Base-by-base conservation (phyloP, 768 basidiomycete species). In the Fomitopsis serialis region DNA sequence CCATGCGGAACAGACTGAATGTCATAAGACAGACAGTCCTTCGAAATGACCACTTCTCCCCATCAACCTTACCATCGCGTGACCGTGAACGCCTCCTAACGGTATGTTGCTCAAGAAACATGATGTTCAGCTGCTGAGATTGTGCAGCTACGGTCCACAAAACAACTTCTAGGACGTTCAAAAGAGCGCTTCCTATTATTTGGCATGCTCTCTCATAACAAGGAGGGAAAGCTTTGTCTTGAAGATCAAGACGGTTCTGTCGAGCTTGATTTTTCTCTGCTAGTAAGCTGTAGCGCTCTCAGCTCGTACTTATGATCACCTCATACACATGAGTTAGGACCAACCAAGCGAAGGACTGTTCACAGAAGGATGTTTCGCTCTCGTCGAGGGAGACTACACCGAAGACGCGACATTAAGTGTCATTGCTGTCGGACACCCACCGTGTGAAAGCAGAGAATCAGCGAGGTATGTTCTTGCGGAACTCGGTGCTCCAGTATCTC, bases 31-130 rank as follows among this genome's bases (percentile, higher is more conserved):
- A 98, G 71, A 88, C 91, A 62, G 83, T 98, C 25, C 73, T 98
- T 36, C 78, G 97, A 37, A 98, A 98, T 63, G 97, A 99, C 66
- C 94, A 98, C 68, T 99, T 99, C 70, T 92, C 92, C 2, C 95
- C 97, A 2, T 96, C 96, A 6, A 94, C 93, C 0, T 70, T 98
- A 36, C 90, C 93, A 40, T 94, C 92, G 15, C 81, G 85, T 49
- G 92, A 98, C 69, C 75, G 93, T 54, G 85, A 87, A 56, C 83
- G 84, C 52, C 84, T 97, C 52, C 85, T 98, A 44, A 97, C 96
- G 57, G 92, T 92, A 63, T 59, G 83, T 19, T 25, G 22, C 10
- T 19, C 29, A 32, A 32, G 34, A 13, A 13, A 10, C 36, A 7
- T 23, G 27, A 12, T 36, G 23, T 21, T 54, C 46, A 29, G 45